These are phyloP conservation scores for Hymenoscyphus fraxineus DNA, from an alignment of 2,329 filamentous ascomycete species.

Conservation along the genomic window DNA sequence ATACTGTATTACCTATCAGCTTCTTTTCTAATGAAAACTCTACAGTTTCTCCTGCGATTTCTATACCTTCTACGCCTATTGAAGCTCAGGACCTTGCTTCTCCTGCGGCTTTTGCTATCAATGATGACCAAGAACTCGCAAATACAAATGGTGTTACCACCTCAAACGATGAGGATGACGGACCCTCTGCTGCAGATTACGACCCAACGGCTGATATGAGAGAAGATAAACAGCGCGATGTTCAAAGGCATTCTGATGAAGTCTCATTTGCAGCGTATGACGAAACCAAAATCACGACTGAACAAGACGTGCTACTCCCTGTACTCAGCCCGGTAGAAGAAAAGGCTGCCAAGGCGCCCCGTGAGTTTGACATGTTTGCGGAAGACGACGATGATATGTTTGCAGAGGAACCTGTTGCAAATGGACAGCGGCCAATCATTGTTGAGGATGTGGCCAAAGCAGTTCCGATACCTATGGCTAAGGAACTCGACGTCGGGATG, in stretches of 20 bases:
- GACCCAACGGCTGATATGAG: constrained; percentile 86
- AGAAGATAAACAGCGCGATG: constrained; percentile 72
- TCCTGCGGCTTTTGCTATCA: constrained; percentile 52
- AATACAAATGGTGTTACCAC: constrained; percentile 50
- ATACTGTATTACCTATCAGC: neutral
- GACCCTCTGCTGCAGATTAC: constrained; percentile 88
- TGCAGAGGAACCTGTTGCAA: constrained; percentile 47
- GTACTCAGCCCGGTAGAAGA: constrained; percentile 37
- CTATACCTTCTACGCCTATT: constrained; percentile 35
- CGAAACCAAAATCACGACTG: constrained; percentile 51
- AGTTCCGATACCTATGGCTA: constrained; percentile 41
- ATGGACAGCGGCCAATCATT: constrained; percentile 35
- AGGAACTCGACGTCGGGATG: constrained; percentile 66
- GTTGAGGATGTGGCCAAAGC: constrained; percentile 46
- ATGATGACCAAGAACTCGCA: constrained; percentile 64
- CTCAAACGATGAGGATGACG: constrained; percentile 53
- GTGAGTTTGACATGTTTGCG: constrained; percentile 86
- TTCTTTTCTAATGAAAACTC: constrained; percentile 17
- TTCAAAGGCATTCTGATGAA: constrained; percentile 58
- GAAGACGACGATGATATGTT: constrained; percentile 69
- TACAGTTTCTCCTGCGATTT: constrained; percentile 31
- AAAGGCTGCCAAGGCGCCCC: constrained; percentile 43
- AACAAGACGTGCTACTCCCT: constrained; percentile 47
- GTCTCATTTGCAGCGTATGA: constrained; percentile 53
- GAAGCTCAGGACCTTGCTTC: constrained; percentile 34